Base-by-base conservation (phyloP, 192 early-diverging fungal genomes). In the Allomyces macrogynus region DNA sequence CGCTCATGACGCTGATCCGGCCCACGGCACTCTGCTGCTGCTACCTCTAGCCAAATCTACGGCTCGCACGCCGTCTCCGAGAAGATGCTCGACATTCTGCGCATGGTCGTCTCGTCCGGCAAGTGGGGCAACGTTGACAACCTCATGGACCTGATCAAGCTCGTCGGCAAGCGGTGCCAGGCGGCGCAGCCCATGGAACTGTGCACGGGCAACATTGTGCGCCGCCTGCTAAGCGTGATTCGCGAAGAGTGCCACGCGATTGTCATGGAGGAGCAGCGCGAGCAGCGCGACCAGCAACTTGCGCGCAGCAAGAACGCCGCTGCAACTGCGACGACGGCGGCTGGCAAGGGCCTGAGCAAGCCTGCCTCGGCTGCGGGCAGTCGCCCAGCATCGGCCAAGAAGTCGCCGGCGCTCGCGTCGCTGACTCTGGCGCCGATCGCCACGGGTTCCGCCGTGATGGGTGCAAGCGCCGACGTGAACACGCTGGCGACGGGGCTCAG, bases 111-210 rank as follows among this genome's bases (percentile, higher is more conserved):
- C 11, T 82, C 91, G 3, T 77, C 77, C 49, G 86, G 78, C 57
- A 80, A 85, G 26, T 92, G 91, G 86, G 76, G 72, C 20, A 75
- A 83, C 67, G 82, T 80, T 10, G 73, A 76, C 14, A 71, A 70
- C 40, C 78, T 97, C 18, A 64, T 84, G 8, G 71, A 75, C 0
- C 61, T 81, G 1, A 80, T 97, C 18, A 85, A 81, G 64, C 75
- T 82, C 2, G 79, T 91, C 3, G 90, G 89, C 49, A 69, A 75
- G 24, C 73, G 74, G 66, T 71, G 95, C 10, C 65, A 82, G 23
- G 69, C 70, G 16, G 94, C 94, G 0, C 90, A 91, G 68, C 89
- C 90, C 10, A 86, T 74, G 74, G 94, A 95, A 71, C 78, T 92
- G 42, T 83, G 89, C 4, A 84, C 91, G 0, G 85, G 84, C 18